phyloP scores from a whole-genome alignment of 176 grass and related monocot genomes.

The Luzula sylvatica region DNA sequence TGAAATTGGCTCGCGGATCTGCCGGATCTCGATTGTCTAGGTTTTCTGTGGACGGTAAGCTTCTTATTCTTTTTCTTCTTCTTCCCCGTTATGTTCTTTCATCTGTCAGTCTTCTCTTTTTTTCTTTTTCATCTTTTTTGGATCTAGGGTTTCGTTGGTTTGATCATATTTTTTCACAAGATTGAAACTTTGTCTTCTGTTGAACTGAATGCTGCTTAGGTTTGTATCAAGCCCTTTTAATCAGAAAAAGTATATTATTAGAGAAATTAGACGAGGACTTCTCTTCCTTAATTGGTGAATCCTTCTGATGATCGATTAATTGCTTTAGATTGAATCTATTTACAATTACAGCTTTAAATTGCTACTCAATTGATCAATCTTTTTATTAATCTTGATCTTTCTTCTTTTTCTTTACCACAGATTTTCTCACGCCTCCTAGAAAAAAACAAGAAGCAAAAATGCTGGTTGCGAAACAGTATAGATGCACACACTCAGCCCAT shows the following conservation, averaged over 20 bases:
- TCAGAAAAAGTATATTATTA: background rate
- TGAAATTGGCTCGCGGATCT: too few relatives aligned
- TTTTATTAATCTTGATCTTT: background rate
- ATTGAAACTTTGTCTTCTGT: background rate
- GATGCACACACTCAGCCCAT: conserved; percentile 76
- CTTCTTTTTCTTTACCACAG: background rate
- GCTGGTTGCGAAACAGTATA: conserved; percentile 81
- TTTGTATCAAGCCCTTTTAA: background rate
- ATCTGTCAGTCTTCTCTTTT: background rate
- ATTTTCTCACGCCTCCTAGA: background rate
- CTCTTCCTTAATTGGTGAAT: background rate
- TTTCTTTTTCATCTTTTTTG: conserved; percentile 1
- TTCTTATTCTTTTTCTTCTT: too few relatives aligned
- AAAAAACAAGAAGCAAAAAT: conserved; percentile 29
- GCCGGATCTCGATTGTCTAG: too few relatives aligned
- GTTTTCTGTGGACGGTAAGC: too few relatives aligned
- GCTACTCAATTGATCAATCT: background rate
- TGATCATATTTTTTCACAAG: background rate
- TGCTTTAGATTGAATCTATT: background rate
- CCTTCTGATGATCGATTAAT: background rate
- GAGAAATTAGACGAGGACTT: conserved; percentile 7
- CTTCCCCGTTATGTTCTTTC: too few relatives aligned
- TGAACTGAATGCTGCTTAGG: background rate
- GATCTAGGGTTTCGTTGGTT: conserved; percentile 2
- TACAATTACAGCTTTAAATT: background rate